A percentile compares a stretch with the other conserved stretches of the same genome.
phyloP scores from a whole-genome alignment of 495 filamentous ascomycete species.

The Aspergillus incahuasiensis region DNA sequence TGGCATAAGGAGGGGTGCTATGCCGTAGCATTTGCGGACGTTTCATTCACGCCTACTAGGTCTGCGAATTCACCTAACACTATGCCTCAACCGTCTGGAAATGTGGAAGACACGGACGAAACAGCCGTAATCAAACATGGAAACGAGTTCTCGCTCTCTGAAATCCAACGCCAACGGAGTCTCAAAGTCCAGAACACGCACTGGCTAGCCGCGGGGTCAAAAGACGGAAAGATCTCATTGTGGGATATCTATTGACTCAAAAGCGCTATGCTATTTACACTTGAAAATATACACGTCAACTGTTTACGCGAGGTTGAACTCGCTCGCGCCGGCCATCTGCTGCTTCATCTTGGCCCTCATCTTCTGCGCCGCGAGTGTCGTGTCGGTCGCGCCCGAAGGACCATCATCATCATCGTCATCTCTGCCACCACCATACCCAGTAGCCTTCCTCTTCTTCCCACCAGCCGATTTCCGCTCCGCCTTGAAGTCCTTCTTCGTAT shows the following conservation, averaged over 20 bases:
- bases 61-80: background rate
- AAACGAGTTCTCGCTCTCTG: constrained; percentile 28
- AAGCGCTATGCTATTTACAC: constrained; percentile 20
- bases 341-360: constrained; percentile 80
- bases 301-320: constrained; percentile 81
- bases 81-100: background rate
- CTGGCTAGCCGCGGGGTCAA: constrained; percentile 87
- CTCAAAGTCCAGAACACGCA: constrained; percentile 65
- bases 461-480: constrained; percentile 32
- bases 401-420: constrained; percentile 35
- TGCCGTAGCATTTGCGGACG: constrained; percentile 69
- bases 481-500: constrained; percentile 47
- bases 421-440: constrained; percentile 13
- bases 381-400: constrained; percentile 30
- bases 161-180: constrained; percentile 59
- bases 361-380: constrained; percentile 62
- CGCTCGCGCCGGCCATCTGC: constrained; percentile 66
- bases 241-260: constrained; percentile 83
- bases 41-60: background rate
- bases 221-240: constrained; percentile 92
- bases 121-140: background rate
- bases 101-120: background rate
- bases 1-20: constrained; percentile 94
- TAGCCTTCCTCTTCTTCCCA: constrained; percentile 36
- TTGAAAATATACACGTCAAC: constrained; percentile 1